phyloP scores from a whole-genome alignment of 2,329 filamentous ascomycete species.

The Aspergillus sp. region DNA sequence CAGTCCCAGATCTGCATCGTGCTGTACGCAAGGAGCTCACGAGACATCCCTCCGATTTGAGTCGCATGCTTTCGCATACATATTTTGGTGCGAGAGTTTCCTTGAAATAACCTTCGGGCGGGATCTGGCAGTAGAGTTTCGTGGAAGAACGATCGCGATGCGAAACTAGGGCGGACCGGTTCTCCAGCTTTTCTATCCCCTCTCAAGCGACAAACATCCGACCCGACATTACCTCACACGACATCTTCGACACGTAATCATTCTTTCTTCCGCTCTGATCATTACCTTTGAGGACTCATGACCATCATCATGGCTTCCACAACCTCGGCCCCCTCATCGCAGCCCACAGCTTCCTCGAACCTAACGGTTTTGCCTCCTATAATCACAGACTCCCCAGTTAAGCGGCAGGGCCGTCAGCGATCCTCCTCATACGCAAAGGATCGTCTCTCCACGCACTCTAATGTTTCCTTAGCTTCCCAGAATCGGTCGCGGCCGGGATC shows the following conservation, averaged over 20 bases:
- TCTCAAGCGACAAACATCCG: slow-evolving; percentile 21
- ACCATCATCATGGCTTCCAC: slow-evolving; percentile 41
- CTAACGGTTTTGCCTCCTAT: slow-evolving; percentile 48
- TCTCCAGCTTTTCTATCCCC: slow-evolving; percentile 25
- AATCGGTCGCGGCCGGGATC: slow-evolving; percentile 75
- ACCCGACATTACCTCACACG: slow-evolving; percentile 22
- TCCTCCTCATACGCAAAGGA: slow-evolving; percentile 80
- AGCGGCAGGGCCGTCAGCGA: slow-evolving; percentile 62
- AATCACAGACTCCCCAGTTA: slow-evolving; percentile 54
- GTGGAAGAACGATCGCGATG: slow-evolving; percentile 37
- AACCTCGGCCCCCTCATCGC: slow-evolving; percentile 31
- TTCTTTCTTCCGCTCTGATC: slow-evolving; percentile 11
- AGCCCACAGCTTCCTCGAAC: slow-evolving; percentile 31
- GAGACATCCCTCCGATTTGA: slow-evolving; percentile 17
- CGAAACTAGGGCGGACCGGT: slow-evolving; percentile 34
- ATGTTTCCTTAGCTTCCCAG: slow-evolving; percentile 58
- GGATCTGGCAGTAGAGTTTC: slow-evolving; percentile 9
- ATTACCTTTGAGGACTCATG: slow-evolving; percentile 24
- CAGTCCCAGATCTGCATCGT: slow-evolving; percentile 16
- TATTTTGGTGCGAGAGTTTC: slow-evolving; percentile 9
- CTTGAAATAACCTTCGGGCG: slow-evolving; percentile 3
- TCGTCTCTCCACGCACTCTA: slow-evolving; percentile 81
- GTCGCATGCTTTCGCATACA: slow-evolving; percentile 16
- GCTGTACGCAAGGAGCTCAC: slow-evolving; percentile 26
- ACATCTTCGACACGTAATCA: slow-evolving; percentile 18